Evolutionary conservation across 2,329 filamentous ascomycete species (phyloP), one percentile per base, ranked within the genome.

Genomic region (Talaromyces sp.): DNA sequence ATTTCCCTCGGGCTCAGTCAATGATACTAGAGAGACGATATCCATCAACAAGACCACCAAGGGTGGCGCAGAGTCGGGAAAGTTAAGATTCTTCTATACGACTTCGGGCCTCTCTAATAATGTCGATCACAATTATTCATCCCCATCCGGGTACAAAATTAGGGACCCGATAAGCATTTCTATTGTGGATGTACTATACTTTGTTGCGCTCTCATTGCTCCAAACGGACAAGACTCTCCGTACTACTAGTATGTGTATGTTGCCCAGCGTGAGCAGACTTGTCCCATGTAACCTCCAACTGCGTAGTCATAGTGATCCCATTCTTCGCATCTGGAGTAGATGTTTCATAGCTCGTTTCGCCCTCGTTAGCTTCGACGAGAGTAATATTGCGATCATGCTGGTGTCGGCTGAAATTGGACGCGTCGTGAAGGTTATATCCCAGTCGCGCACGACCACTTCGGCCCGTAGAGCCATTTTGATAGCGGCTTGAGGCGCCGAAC

Each of bases 271-370:
- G 11, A 51, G 10, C 30, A 14, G 51, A 36, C 24, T 33, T 47
- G 16, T 11, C 36, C 52, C 52, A 54, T 20, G 47, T 51, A 29
- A 54, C 48, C 52, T 54, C 47, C 47, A 54, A 47, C 24, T 54
- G 22, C 3, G 47, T 51, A 10, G 43, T 54, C 48, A 54, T 47
- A 4, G 37, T 51, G n/a, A 54, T 54, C 1, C 9, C 30, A 29
- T 51, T 47, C 8, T 51, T 35, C n/a, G 22, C 4, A 4, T 33
- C 20, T 33, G 33, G n/a, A 5, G 16, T 20, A 24, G 36, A 14
- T n/a, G n/a, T n/a, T 13, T 17, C 3, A 14, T 42, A 42, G 3
- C 22, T 8, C 7, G 1, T 8, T 14, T 42, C 39, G 4, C 11
- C 16, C 3, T 17, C 39, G 8, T 24, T 24, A 1, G 39, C 39